These are phyloP conservation scores for Eimeria sp. DNA, from an alignment of 169 alveolate genomes.

Conservation along the genomic window DNA sequence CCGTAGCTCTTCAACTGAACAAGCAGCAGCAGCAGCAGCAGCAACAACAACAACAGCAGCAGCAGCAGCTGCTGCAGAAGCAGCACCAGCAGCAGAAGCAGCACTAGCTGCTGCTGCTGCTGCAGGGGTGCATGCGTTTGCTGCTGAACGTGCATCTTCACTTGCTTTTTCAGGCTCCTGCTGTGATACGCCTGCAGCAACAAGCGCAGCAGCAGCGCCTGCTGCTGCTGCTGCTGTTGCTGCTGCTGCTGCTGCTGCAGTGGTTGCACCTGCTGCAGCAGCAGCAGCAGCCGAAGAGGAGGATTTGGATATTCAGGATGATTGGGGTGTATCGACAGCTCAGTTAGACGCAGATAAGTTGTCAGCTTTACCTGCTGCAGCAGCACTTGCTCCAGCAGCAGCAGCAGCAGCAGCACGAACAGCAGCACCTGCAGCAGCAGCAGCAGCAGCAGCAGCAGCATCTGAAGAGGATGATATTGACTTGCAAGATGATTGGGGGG, in stretches of 20 bases:
- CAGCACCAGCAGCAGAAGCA: neutral
- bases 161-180: neutral
- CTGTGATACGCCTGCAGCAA: neutral
- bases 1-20: neutral
- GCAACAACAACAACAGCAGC: constrained; percentile 1
- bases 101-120: constrained; percentile 13
- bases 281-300: neutral
- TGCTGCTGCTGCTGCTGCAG: neutral
- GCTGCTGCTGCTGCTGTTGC: neutral
- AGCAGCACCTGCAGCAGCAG: constrained; percentile 7
- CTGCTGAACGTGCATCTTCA: neutral
- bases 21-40: constrained; percentile 17
- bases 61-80: neutral
- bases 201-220: neutral
- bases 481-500: constrained; percentile 21
- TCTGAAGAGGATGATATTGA: constrained; percentile 8
- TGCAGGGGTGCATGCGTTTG: neutral
- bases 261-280: neutral
- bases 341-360: neutral
- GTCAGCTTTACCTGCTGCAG: neutral
- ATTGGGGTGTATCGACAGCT: constrained; percentile 8
- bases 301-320: neutral
- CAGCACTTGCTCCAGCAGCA: neutral
- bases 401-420: neutral
- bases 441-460: constrained; percentile 19